Conservation (phyloP, 257 asterid species). For the Solanum raphanifolium region DNA sequence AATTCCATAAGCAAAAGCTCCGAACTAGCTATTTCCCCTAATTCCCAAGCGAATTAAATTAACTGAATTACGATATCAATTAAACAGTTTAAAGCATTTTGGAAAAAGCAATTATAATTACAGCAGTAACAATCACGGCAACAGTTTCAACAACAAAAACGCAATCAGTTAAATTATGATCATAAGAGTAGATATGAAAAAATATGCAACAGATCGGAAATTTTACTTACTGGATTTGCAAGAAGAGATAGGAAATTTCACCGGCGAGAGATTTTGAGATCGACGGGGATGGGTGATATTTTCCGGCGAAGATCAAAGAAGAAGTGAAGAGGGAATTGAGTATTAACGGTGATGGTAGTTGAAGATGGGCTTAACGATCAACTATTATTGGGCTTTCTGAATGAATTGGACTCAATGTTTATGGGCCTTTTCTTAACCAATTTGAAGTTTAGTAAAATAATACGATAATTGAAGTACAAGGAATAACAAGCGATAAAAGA, state of each 20-base stretch:
- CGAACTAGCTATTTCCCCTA: neutral
- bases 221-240: neutral
- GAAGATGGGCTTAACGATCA: neutral
- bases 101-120: neutral
- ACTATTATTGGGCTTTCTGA: neutral
- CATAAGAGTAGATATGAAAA: neutral
- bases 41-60: neutral
- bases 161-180: neutral
- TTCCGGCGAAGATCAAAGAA: neutral
- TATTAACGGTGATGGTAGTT: neutral
- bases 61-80: neutral
- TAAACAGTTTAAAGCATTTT: neutral
- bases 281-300: neutral
- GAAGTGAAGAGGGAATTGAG: neutral
- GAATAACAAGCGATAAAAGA: too few species aligned
- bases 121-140: neutral
- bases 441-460: neutral
- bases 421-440: neutral
- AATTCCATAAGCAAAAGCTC: neutral
- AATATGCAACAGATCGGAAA: neutral
- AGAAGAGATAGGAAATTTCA: neutral
- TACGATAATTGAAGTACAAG: neutral
- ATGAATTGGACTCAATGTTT: neutral
- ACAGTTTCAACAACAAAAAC: neutral
- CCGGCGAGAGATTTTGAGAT: neutral